Base-by-base conservation (phyloP, 202 grass and related monocot species). In the Setaria italica region DNA sequence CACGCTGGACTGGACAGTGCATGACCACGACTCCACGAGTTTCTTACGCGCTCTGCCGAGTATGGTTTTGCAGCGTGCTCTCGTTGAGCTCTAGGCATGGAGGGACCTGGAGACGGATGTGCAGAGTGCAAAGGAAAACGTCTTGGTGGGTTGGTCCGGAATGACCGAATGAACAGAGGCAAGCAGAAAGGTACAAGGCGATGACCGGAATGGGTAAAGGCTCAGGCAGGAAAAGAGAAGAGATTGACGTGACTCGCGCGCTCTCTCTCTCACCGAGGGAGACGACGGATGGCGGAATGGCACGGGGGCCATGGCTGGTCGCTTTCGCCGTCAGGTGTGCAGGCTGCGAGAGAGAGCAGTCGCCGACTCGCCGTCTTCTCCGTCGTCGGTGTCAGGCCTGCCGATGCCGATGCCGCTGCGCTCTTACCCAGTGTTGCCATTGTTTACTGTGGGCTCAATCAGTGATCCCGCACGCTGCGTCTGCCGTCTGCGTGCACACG, bases 111-210 rank as follows among this genome's bases (percentile, higher is more conserved):
- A 8, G 62, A 33, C 1, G 7, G 33, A 37, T 16, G 33, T 16
- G 4, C 21, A 58, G 8, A 6, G 4, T 10, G 15, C 5, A 16
- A n/a, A 20, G 25, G n/a, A 25, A 9, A 9, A 25, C 9, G 0
- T 32, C 25, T 12, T 63, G 62, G 15, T 7, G 41, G 20, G 63
- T 16, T 9, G 11, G 46, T 13, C 72, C 46, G 53, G 7, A 32
- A 62, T 55, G 51, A 54, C 39, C 39, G 39, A 41, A 6, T 16
- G 46, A 32, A 56, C 72, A 72, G 66, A 46, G 37, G 66, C 65
- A 17, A 74, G 76, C 57, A 51, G 64, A 88, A 72, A 15, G 62
- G 6, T 57, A 58, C 56, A 62, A 13, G 59, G 59, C 57, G 21
- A 29, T 11, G 59, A 6, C 59, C 59, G 59, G 25, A 62, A 32